Percentiles rank a stretch among this genome's conserved stretches.
phyloP scores from a whole-genome alignment of 2,329 filamentous ascomycete species.

The Cytospora mali region DNA sequence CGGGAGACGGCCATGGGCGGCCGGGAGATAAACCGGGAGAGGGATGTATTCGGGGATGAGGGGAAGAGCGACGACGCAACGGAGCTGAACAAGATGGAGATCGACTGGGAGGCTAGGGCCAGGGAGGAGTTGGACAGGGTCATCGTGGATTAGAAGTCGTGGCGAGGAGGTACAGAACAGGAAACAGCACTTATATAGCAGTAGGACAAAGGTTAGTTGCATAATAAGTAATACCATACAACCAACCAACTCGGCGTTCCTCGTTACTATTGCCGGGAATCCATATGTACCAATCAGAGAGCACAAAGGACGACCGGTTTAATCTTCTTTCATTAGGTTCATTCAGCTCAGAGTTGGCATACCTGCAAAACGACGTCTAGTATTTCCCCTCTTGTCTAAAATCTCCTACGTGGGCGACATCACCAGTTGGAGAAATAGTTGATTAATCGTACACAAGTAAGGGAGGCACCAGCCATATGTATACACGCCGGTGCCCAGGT shows the following conservation, averaged over 20 bases:
- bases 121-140: conserved; percentile 18
- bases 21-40: conserved; percentile 31
- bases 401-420: conserved; percentile 7
- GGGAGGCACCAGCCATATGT: conserved; percentile 16
- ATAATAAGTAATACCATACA: background rate
- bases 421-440: conserved; percentile 16
- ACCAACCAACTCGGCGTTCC: background rate
- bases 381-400: conserved; percentile 23
- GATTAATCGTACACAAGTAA: conserved; percentile 22
- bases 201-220: background rate
- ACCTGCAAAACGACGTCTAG: conserved; percentile 24
- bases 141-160: background rate
- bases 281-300: background rate
- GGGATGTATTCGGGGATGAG: conserved; percentile 31
- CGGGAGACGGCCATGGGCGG: background rate
- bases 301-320: background rate
- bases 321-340: conserved; percentile 13
- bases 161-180: background rate
- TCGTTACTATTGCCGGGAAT: background rate
- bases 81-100: conserved; percentile 9
- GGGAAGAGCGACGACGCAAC: conserved; percentile 8
- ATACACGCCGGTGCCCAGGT: conserved; percentile 21
- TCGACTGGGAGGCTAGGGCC: conserved; percentile 24
- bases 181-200: background rate
- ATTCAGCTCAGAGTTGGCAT: conserved; percentile 9